Evolutionary conservation across 805 yeast genomes (phyloP).

Genomic region (Ogataea henricii): DNA sequence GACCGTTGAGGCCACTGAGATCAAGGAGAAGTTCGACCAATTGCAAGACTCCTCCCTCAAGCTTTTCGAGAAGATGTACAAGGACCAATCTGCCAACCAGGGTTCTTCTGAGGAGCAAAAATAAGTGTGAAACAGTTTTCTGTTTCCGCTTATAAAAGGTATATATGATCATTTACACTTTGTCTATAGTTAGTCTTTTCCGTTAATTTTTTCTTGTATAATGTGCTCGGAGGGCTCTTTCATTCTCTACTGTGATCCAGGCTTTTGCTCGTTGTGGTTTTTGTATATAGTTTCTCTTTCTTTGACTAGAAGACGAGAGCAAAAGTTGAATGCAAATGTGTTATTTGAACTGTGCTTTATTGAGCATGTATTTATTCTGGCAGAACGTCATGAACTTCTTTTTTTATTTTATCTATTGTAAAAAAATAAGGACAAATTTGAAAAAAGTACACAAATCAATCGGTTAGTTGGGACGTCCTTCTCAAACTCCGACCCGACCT

Average conservation of each 20-base stretch:
- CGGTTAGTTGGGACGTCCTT: too few relatives aligned
- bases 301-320: too few relatives aligned
- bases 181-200: conserved; percentile 15
- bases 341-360: neutral
- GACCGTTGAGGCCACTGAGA: conserved; percentile 50
- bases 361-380: neutral
- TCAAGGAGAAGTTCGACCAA: conserved; percentile 74
- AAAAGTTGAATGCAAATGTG: too few relatives aligned
- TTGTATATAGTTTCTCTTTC: conserved; percentile 14
- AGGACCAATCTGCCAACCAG: conserved; percentile 33
- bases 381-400: neutral
- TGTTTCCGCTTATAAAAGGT: neutral
- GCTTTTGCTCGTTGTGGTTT: conserved; percentile 4
- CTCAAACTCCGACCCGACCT: too few relatives aligned
- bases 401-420: neutral
- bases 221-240: conserved; percentile 2
- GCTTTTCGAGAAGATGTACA: conserved; percentile 71
- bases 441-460: too few relatives aligned
- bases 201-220: conserved; percentile 8
- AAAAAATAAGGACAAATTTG: neutral
- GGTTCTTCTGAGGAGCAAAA: conserved; percentile 23
- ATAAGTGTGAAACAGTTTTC: conserved; percentile 8
- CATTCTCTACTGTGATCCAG: neutral
- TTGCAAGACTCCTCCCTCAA: conserved; percentile 74
- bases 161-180: conserved; percentile 10